phyloP scores from a whole-genome alignment of 1,284 basidiomycete genomes.

The Trametes sp. region DNA sequence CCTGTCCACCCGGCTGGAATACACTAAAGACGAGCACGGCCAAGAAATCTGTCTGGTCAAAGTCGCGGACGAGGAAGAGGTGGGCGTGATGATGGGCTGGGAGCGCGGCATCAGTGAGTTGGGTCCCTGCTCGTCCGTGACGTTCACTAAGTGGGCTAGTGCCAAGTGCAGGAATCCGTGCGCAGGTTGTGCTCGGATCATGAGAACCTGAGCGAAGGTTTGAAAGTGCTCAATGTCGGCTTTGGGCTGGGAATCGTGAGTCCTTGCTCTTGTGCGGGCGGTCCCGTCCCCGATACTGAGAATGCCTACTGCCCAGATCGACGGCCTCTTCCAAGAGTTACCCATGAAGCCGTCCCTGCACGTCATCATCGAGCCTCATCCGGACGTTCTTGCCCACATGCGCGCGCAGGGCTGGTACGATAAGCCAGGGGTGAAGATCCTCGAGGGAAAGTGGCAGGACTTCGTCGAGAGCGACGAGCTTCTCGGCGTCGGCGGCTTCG shows the following conservation, averaged over 20 bases:
- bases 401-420: constrained; percentile 77
- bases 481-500: constrained; percentile 75
- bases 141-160: constrained; percentile 38
- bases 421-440: constrained; percentile 78
- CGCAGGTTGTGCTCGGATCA: constrained; percentile 63
- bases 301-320: constrained; percentile 62
- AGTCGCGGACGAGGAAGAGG: constrained; percentile 72
- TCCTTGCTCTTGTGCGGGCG: constrained; percentile 24
- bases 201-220: constrained; percentile 52
- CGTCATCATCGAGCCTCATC: constrained; percentile 95
- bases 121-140: not conserved
- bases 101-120: constrained; percentile 79
- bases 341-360: constrained; percentile 73
- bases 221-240: constrained; percentile 89
- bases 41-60: constrained; percentile 85
- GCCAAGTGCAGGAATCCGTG: constrained; percentile 74
- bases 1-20: constrained; percentile 76
- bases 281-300: too few species aligned
- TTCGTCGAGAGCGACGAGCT: constrained; percentile 67
- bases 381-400: constrained; percentile 88
- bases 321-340: constrained; percentile 80
- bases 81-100: constrained; percentile 98
- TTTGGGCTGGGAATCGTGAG: constrained; percentile 95
- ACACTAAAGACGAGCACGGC: constrained; percentile 74
- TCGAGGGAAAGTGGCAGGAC: constrained; percentile 96